These are phyloP conservation scores for Linnemannia hyalina DNA, from an alignment of 192 early-diverging fungal genomes.

Conservation along the genomic window DNA sequence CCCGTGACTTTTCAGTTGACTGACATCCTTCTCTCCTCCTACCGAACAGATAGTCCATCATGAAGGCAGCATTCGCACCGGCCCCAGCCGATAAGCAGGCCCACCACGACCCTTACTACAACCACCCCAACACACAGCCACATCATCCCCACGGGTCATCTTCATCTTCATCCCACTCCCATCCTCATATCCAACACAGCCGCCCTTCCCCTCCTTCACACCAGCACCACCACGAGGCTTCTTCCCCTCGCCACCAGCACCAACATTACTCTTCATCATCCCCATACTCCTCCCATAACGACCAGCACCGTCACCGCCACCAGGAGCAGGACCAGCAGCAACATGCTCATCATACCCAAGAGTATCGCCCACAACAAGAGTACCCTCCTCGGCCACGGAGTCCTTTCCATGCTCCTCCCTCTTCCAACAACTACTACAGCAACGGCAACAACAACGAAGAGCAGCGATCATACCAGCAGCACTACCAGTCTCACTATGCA, in stretches of 20 bases:
- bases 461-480: constrained; percentile 22
- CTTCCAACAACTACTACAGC: constrained; percentile 2
- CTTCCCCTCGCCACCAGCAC: constrained; percentile 6
- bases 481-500: constrained; percentile 21
- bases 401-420: constrained; percentile 3
- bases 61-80: constrained; percentile 37
- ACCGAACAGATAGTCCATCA: not conserved
- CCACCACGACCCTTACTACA: constrained; percentile 33
- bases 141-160: constrained; percentile 9
- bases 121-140: constrained; percentile 10
- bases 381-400: constrained; percentile 23
- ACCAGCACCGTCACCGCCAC: constrained; percentile 13
- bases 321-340: constrained; percentile 13
- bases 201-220: not conserved
- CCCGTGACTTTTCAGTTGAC: not conserved
- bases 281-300: constrained; percentile 12
- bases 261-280: constrained; percentile 19
- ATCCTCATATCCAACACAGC: constrained; percentile 7
- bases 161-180: not conserved
- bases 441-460: constrained; percentile 7
- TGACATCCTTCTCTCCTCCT: not conserved
- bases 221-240: not conserved
- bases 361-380: constrained; percentile 16
- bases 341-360: constrained; percentile 8
- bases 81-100: constrained; percentile 19